These are phyloP conservation scores for Pyrenula aspistea DNA, from an alignment of 495 filamentous ascomycete genomes.

Conservation along the genomic window DNA sequence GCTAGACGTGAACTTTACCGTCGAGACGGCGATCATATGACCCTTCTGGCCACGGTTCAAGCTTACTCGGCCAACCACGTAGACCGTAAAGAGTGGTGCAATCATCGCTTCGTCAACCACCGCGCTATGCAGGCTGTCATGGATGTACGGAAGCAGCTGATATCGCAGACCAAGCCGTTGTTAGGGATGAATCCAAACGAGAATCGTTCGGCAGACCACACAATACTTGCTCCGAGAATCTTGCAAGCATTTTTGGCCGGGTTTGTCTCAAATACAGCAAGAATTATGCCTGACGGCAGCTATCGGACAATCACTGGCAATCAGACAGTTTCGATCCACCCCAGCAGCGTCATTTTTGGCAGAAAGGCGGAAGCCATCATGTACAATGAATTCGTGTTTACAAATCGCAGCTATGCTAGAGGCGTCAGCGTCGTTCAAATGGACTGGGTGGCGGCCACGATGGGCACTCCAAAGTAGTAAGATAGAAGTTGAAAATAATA, in stretches of 20 bases:
- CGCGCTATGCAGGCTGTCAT: conserved; percentile 73
- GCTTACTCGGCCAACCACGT: conserved; percentile 63
- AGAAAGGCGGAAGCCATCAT: conserved; percentile 87
- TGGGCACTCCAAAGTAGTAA: no score
- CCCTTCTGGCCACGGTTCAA: conserved; percentile 72
- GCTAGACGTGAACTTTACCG: conserved; percentile 62
- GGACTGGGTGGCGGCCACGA: conserved; percentile 68
- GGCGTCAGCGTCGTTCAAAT: conserved; percentile 80
- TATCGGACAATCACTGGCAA: conserved; percentile 78
- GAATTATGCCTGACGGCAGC: conserved; percentile 69
- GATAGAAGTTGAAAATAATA: no score
- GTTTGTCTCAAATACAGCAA: conserved; percentile 72
- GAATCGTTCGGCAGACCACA: neutral
- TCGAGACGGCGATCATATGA: conserved; percentile 83
- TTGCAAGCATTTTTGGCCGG: conserved; percentile 74
- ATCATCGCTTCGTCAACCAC: conserved; percentile 62
- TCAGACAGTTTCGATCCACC: conserved; percentile 81
- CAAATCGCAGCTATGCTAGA: conserved; percentile 80
- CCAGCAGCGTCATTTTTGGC: conserved; percentile 72
- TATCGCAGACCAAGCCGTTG: conserved; percentile 42
- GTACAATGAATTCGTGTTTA: conserved; percentile 94
- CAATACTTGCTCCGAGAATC: conserved; percentile 43
- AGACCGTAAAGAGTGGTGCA: conserved; percentile 67
- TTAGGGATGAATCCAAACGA: conserved; percentile 9
- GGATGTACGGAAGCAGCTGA: conserved; percentile 84